Base-by-base conservation (phyloP, 495 filamentous ascomycete species). In the Hypoxylon fragiforme region DNA sequence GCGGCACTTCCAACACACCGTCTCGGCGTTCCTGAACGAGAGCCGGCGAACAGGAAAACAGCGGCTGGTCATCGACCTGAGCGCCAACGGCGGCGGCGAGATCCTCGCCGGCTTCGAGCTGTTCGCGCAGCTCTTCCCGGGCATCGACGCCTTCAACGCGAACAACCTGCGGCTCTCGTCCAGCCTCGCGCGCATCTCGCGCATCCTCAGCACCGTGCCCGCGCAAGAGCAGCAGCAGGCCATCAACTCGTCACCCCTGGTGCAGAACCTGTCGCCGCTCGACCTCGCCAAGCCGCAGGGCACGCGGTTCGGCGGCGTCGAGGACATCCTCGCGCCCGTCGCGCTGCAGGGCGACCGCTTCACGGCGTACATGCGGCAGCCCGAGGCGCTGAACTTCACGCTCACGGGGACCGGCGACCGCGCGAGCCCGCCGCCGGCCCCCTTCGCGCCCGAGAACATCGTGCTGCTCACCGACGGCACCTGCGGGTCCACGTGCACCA, bases 401-500 rank as follows among this genome's bases (percentile, higher is more conserved):
- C 32, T 66, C 26, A 65, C 58, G 30, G 67, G 65, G 8, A 67
- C 60, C 12, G 61, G 64, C 12, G 32, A 19, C 41, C 43, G 56
- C 13, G 6, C 63, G 21, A 59, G 63, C 36, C 44, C 57, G 0
- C 42, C 59, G 11, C 21, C 62, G 14, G 31, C 57, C 11, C 4
- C 47, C 37, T 62, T 58, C 43, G 54, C 57, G 7, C 50, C 62
- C 2, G 70, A 75, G 22, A 52, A 77, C 37, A 66, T 78, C 34
- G 59, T 74, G 32, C 36, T 81, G 50, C 63, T 78, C 43, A 78
- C 77, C 1, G 83, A 87, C 60, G 84, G 85, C 30, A 73, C 73
- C 51, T 88, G 85, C 64, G 77, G 73, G 13, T 84, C 80, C 0
- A 84, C 82, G 1, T 88, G 84, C 65, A 77, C 80, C 1, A 70